Base-by-base conservation (phyloP, 495 filamentous ascomycete genomes). In the Collariella sp. region DNA sequence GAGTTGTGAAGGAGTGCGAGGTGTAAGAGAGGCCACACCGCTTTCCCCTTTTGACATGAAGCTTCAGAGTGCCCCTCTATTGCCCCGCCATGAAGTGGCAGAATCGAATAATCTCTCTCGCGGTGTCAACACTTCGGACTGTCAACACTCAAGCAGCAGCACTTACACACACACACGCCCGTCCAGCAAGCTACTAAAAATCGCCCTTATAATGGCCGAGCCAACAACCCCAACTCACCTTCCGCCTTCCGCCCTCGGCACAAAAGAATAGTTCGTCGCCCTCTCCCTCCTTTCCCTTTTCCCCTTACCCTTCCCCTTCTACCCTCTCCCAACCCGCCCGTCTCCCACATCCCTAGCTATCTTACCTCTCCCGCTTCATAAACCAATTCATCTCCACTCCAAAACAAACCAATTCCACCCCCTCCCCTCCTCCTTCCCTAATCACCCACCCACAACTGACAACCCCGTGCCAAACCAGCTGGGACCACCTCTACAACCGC, bases 231-330 rank as follows among this genome's bases (percentile, higher is more conserved):
- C 69, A 40, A 50, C 62, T 3, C 77, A 83, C 59, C 80, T 88
- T 26, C 69, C 80, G 45, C 82, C 84, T 38, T 84, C 79, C 19
- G 71, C 77, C 50, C 75, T 88, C 10, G 84, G 84, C 31, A 86
- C 83, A 35, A 87, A 83, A 67, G 75, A 83, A 68, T 86, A 88
- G 83, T 85, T 67, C 36, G 79, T 71, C 45, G 7, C 24, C 36
- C 39, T 19, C 35, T 29, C 43, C 22, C 33, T 44, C 23, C 40
- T 34, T 29, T 20, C 24, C 29, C 49, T 35, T 35, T 10, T 33
- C 22, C 31, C 38, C 22, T 15, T 42, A 15, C n/a, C 22, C 24
- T 40, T 18, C 10, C 35, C 16, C 18, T 40, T 1, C 18, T 13
- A 19, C 36, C 34, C 26, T 22, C 20, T 52, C 33, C 53, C 52